These are phyloP conservation scores for Drechslera avenae DNA, from an alignment of 2,329 filamentous ascomycete species.

Conservation along the genomic window DNA sequence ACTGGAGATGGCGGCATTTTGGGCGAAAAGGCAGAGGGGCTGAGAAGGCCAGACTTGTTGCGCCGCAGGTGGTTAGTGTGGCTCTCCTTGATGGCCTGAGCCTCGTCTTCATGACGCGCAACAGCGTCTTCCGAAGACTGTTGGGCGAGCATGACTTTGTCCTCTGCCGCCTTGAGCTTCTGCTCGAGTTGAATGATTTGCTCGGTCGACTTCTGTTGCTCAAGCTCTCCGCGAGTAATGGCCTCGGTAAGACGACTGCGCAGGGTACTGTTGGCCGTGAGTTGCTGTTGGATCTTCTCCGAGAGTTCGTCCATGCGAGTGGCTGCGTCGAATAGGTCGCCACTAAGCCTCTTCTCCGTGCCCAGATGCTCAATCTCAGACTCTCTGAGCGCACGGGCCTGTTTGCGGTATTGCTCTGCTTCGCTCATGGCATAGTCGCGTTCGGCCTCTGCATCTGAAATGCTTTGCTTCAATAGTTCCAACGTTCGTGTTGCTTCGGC, in stretches of 20 bases:
- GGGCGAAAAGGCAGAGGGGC: conserved; percentile 59
- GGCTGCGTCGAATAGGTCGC: conserved; percentile 74
- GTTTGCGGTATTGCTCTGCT: conserved; percentile 64
- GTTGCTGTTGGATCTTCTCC: conserved; percentile 76
- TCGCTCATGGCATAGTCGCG: conserved; percentile 74
- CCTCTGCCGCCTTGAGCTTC: conserved; percentile 80
- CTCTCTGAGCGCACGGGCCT: conserved; percentile 63
- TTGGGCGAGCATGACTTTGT: conserved; percentile 81
- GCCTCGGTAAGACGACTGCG: conserved; percentile 78
- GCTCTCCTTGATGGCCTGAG: conserved; percentile 74
- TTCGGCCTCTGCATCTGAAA: conserved; percentile 71
- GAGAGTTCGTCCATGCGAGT: conserved; percentile 80
- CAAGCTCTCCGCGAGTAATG: conserved; percentile 80
- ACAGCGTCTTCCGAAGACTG: conserved; percentile 85
- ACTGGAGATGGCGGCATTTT: conserved; percentile 68
- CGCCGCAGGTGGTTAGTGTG: conserved; percentile 79
- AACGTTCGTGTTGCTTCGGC: conserved; percentile 65
- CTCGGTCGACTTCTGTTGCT: conserved; percentile 78
- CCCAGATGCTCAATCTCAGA: conserved; percentile 62
- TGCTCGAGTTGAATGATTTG: conserved; percentile 85
- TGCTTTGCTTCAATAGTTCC: conserved; percentile 68
- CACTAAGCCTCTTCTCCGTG: conserved; percentile 68
- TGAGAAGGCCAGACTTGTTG: conserved; percentile 60
- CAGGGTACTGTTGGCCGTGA: conserved; percentile 76
- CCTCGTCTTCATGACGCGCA: conserved; percentile 82